phyloP scores from a whole-genome alignment of 179 eudicot genomes.

The Vitellaria paradoxa region DNA sequence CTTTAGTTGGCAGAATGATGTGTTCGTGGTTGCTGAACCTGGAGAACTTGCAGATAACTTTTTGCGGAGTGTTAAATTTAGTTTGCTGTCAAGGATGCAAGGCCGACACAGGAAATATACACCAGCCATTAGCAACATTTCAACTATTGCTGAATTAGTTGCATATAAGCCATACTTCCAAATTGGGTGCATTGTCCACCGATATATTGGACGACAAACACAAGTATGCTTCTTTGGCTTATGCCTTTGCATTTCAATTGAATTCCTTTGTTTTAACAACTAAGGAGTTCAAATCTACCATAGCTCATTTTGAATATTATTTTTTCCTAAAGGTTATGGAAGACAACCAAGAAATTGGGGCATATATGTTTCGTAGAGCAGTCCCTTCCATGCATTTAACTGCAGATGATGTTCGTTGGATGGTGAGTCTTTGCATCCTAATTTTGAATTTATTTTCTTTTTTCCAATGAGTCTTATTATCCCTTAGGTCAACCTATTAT shows the following conservation, averaged over 20 bases:
- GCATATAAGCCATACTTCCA: constrained; percentile 87
- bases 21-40: constrained; percentile 99
- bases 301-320: too few relatives aligned
- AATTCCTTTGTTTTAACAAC: constrained; percentile 5
- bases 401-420: constrained; percentile 86
- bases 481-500: too few relatives aligned
- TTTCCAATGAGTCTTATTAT: too few relatives aligned
- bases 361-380: constrained; percentile 96
- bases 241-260: constrained; percentile 1
- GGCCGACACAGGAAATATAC: constrained; percentile 66
- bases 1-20: constrained; percentile 97
- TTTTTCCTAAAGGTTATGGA: constrained; percentile 83
- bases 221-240: constrained; percentile 50
- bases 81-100: constrained; percentile 69
- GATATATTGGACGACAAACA: constrained; percentile 94
- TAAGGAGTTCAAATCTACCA: too few relatives aligned
- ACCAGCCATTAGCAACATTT: constrained; percentile 59
- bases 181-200: constrained; percentile 88
- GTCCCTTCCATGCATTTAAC: constrained; percentile 88
- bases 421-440: constrained; percentile 50
- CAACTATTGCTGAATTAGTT: constrained; percentile 79
- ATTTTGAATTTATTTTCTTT: not conserved
- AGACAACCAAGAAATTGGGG: constrained; percentile 97
- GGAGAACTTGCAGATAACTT: constrained; percentile 97
- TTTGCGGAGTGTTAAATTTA: constrained; percentile 82